These are phyloP conservation scores for Diaporthe sp. DNA, from an alignment of 2,329 filamentous ascomycete genomes.

Conservation along the genomic window DNA sequence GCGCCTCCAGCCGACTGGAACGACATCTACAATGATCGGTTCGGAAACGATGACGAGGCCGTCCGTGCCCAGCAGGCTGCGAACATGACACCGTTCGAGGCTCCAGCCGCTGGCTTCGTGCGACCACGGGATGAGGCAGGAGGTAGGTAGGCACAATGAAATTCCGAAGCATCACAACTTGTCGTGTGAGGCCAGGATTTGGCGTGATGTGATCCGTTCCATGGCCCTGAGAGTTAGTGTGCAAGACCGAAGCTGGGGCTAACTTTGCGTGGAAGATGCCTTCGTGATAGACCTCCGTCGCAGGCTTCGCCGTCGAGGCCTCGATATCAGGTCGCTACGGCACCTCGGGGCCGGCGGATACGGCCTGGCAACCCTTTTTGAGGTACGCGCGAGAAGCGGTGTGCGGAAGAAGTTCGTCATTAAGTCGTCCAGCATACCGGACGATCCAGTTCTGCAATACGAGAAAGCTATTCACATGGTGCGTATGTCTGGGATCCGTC, in stretches of 20 bases:
- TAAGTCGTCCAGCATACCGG: neutral
- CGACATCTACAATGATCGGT: neutral
- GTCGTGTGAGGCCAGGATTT: no score
- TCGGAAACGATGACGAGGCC: neutral
- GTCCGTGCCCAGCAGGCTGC: neutral
- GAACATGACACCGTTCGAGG: neutral
- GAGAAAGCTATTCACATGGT: neutral
- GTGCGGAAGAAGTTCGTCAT: slow-evolving; percentile 8
- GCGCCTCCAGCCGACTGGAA: neutral
- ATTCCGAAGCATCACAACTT: neutral
- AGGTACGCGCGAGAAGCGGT: neutral
- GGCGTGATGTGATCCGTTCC: neutral
- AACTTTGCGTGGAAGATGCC: neutral
- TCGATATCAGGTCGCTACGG: neutral
- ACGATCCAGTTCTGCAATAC: neutral
- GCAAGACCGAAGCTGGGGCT: neutral
- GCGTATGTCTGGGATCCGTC: neutral
- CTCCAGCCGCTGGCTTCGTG: neutral
- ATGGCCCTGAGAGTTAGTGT: neutral
- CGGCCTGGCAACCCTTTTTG: neutral
- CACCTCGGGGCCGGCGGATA: neutral
- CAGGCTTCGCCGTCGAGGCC: neutral
- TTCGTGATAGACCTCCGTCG: neutral
- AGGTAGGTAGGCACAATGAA: neutral
- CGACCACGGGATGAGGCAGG: neutral